A percentile compares a stretch with the other conserved stretches of the same genome.
These are phyloP conservation scores for Bolboschoenoplectus hybrid DNA, from an alignment of 202 grass and related monocot species.

Conservation along the genomic window DNA sequence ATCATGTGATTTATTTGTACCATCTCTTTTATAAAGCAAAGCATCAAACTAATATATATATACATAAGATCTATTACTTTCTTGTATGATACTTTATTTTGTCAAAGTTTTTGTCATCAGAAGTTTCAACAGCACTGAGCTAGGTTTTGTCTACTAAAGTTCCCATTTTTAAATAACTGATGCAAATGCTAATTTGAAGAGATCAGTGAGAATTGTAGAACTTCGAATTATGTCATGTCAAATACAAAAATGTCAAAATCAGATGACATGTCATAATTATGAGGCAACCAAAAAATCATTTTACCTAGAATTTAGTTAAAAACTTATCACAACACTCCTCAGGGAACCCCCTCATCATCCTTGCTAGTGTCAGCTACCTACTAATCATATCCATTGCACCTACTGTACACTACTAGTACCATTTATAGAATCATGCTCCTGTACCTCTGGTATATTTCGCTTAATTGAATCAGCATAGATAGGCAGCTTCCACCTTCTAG, in stretches of 20 bases:
- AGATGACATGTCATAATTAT: constrained; percentile 2
- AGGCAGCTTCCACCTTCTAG: constrained; percentile 84
- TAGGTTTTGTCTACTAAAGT: not conserved
- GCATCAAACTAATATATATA: not conserved
- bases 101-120: not conserved
- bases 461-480: constrained; percentile 72
- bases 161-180: not conserved
- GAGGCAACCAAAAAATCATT: constrained; percentile 9
- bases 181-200: not conserved
- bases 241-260: not conserved
- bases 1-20: not conserved
- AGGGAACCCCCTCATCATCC: not conserved
- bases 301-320: not conserved
- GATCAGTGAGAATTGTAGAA: not conserved
- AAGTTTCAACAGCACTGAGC: not conserved
- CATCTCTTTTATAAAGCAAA: not conserved
- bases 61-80: not conserved
- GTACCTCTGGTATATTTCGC: constrained; percentile 72
- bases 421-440: not conserved
- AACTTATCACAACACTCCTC: not conserved
- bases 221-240: not conserved
- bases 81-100: not conserved
- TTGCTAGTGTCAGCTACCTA: not conserved
- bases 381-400: not conserved
- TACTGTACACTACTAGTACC: not conserved